Evolutionary conservation across 352 stramenopile genomes (phyloP), one percentile per base, ranked within the genome.

Genomic region (Globisporangium spiculum): DNA sequence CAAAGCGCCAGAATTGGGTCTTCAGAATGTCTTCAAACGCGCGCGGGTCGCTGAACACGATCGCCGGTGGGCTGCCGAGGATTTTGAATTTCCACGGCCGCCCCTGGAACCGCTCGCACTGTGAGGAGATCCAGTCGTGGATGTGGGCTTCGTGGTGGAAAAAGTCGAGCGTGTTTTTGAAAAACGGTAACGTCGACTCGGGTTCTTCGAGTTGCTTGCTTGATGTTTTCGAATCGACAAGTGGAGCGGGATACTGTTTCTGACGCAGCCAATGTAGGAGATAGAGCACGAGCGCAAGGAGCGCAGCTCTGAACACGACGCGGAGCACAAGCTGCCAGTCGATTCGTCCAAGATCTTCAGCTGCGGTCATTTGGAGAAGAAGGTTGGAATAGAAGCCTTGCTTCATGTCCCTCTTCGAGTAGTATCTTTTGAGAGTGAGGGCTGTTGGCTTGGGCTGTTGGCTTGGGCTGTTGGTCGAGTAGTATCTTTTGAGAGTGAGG

Each of bases 1-100:
- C 38, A 48, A 68, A 69, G 27, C 14, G 24, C 5, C 7, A 34
- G 44, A 69, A 69, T 18, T 69, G 63, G 27, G 53, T 63, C 27
- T 63, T 32, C 16, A 63, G 27, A 16, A 69, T 48, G 53, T 69
- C 54, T 63, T 69, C 63, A 22, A 63, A 34, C 20, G 27, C 55
- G 27, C 36, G 55, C 55, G 30, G 18, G 55, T 27, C 27, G 55
- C 55, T 60, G 18, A 60, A 60, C 27, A 44, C 27, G 55, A 60
- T 44, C 55, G 27, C 18, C 6, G 16, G 55, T 7, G 55, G 55
- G 3, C 55, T 14, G 41, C 55, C 55, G 3, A 60, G 27, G 18
- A 44, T 34, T 14, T 60, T 60, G 55, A 44, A 60, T 14, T 24
- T 60, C 55, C 55, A 60, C 18, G 27, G 55, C 12, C 55, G 55